Evolutionary conservation across 768 basidiomycete genomes (phyloP).

Genomic region (Albatrellus ellisii): DNA sequence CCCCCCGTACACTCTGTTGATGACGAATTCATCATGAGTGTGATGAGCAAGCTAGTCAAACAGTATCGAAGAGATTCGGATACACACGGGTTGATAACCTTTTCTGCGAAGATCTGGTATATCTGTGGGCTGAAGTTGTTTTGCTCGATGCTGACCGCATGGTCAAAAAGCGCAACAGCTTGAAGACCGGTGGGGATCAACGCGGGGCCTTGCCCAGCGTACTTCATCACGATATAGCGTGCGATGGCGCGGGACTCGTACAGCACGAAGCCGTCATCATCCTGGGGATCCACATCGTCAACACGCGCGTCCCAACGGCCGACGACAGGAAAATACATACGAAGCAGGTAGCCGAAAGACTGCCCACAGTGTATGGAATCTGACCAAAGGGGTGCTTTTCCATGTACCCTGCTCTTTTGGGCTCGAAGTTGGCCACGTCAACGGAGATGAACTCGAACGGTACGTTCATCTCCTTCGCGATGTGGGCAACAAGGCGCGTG

Average conservation of each 20-base stretch:
- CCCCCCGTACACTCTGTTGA: constrained; percentile 13
- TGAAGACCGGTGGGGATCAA: constrained; percentile 34
- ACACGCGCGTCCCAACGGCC: neutral
- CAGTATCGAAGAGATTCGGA: neutral
- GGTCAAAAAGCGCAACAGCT: constrained; percentile 29
- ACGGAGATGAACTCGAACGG: constrained; percentile 38
- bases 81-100: constrained; percentile 36
- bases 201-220: constrained; percentile 27
- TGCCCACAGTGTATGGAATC: constrained; percentile 40
- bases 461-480: constrained; percentile 43
- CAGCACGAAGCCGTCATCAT: constrained; percentile 51
- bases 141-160: constrained; percentile 33
- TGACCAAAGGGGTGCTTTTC: constrained; percentile 54
- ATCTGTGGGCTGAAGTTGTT: constrained; percentile 41
- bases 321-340: neutral
- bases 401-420: constrained; percentile 31
- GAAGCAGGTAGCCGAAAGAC: constrained; percentile 1
- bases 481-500: constrained; percentile 36
- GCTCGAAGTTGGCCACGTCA: constrained; percentile 29
- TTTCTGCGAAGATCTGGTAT: constrained; percentile 29
- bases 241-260: constrained; percentile 51
- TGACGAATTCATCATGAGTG: too few relatives aligned
- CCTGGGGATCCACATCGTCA: too few relatives aligned
- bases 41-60: too few relatives aligned
- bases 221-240: constrained; percentile 45